Conservation (phyloP, 768 basidiomycete genomes). For the Russula sp. region DNA sequence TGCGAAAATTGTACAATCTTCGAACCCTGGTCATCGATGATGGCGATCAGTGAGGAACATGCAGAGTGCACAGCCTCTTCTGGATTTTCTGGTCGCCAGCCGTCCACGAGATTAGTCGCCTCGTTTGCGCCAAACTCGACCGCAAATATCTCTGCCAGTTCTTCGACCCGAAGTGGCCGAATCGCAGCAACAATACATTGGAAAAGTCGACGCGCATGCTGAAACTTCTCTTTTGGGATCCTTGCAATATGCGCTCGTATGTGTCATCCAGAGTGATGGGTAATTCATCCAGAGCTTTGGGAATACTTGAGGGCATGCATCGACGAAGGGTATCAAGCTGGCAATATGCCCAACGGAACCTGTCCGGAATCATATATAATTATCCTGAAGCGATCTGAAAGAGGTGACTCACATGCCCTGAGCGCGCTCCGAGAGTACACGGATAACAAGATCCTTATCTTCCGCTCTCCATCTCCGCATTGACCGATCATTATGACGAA, state of each 20-base stretch:
- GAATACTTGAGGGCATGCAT: not conserved
- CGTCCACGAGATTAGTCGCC: not conserved
- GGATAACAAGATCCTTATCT: not conserved
- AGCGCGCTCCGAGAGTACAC: not conserved
- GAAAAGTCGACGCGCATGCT: too few relatives aligned
- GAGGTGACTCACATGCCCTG: not conserved
- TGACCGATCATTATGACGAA: not conserved
- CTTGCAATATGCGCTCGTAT: too few relatives aligned
- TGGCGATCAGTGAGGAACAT: not conserved
- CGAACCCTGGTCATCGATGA: not conserved
- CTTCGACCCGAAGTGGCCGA: too few relatives aligned
- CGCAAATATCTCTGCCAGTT: constrained; percentile 1
- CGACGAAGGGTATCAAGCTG: not conserved
- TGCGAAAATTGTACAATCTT: constrained; percentile 7
- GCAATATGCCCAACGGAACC: not conserved
- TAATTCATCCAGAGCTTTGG: not conserved
- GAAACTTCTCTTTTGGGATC: too few relatives aligned
- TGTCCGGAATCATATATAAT: not conserved
- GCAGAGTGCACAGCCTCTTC: not conserved
- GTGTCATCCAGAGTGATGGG: too few relatives aligned
- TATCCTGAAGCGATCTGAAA: not conserved
- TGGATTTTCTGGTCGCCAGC: constrained; percentile 3
- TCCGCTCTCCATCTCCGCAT: constrained; percentile 1
- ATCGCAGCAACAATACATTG: too few relatives aligned
- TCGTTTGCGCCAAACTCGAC: not conserved